Evolutionary conservation across 305 asterid genomes (phyloP).

Genomic region (Stenogyne calaminthoides): DNA sequence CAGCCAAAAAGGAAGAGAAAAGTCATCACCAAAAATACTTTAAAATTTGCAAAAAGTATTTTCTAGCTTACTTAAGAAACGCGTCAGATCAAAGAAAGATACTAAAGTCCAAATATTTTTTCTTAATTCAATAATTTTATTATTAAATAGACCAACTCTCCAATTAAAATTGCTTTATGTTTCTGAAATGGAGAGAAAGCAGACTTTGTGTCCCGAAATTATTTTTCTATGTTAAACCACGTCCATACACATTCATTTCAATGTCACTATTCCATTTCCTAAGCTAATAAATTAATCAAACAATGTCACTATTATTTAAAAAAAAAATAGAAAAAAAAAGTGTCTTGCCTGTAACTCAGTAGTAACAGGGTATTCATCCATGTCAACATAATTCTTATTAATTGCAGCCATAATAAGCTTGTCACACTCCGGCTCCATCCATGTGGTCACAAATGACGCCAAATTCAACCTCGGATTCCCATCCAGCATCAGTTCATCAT

Average conservation of each 20-base stretch:
- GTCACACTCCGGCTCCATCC: constrained; percentile 96
- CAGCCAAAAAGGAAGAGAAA: not conserved
- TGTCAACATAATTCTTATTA: constrained; percentile 76
- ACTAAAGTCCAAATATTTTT: not conserved
- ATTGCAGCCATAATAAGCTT: constrained; percentile 69
- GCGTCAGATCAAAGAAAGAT: not conserved
- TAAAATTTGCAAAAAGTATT: not conserved
- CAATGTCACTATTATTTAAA: not conserved
- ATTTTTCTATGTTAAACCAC: not conserved
- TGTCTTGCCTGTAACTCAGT: constrained; percentile 69
- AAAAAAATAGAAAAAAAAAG: not conserved
- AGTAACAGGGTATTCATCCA: constrained; percentile 84
- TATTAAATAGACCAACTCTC: not conserved
- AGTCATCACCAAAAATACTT: not conserved
- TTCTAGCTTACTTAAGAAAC: not conserved
- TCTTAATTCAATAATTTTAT: not conserved
- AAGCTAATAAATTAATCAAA: not conserved
- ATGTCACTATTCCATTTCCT: not conserved
- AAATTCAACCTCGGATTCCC: constrained; percentile 83
- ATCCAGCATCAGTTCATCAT: constrained; percentile 83
- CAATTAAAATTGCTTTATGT: not conserved
- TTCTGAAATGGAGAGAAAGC: not conserved
- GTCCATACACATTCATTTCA: not conserved
- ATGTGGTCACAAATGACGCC: constrained; percentile 85
- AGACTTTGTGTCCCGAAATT: not conserved